phyloP scores from a whole-genome alignment of 108 stramenopile species.

The Stephanodiscus triporus region DNA sequence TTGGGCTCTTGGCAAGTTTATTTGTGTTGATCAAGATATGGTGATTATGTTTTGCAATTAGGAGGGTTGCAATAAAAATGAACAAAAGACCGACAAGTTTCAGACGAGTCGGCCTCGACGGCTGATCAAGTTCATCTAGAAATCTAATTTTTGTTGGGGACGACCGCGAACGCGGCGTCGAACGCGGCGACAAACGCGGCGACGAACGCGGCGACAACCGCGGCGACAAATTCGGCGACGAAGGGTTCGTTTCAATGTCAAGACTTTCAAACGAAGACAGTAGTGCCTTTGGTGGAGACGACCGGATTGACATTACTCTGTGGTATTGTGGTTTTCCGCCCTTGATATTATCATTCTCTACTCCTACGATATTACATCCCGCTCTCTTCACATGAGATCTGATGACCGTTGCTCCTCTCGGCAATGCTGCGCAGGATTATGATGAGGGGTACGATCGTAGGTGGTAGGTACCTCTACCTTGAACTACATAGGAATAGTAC shows the following conservation, averaged over 20 bases:
- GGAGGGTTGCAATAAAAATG: background rate
- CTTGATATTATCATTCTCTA: too few species aligned
- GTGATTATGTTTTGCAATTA: background rate
- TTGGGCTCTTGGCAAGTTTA: background rate
- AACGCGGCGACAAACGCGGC: background rate
- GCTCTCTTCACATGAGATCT: too few species aligned
- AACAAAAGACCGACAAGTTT: background rate
- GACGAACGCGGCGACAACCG: background rate
- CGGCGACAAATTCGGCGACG: background rate
- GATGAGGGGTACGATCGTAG: too few species aligned
- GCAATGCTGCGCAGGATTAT: too few species aligned
- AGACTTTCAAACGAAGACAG: background rate
- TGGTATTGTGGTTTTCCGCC: too few species aligned
- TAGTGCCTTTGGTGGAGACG: background rate
- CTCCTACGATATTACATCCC: too few species aligned
- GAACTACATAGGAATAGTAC: too few species aligned
- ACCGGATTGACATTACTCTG: background rate
- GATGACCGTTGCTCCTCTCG: too few species aligned
- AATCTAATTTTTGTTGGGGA: background rate
- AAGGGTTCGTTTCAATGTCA: background rate
- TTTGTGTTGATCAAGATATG: background rate
- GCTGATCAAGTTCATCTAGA: background rate
- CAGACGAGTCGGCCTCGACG: background rate
- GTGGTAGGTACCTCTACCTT: too few species aligned
- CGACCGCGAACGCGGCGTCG: background rate